Evolutionary conservation across 805 yeast species (phyloP).

Genomic region (Candida chauliodis): DNA sequence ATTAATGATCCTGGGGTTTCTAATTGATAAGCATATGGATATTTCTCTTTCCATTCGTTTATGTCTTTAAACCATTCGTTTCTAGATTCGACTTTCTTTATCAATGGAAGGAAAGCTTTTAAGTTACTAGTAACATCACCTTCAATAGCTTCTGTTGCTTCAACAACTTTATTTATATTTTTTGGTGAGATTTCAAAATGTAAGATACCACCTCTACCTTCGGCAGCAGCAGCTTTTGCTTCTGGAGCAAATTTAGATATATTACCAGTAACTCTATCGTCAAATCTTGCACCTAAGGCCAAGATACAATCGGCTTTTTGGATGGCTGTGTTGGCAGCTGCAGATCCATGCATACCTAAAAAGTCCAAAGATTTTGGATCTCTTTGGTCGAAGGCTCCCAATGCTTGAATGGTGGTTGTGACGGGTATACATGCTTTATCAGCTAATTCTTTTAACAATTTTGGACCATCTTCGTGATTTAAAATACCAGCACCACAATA

Average conservation of each 20-base stretch:
- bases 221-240: constrained; percentile 84
- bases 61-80: constrained; percentile 76
- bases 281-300: constrained; percentile 96
- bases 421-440: constrained; percentile 93
- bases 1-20: constrained; percentile 79
- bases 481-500: constrained; percentile 92
- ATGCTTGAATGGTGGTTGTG: constrained; percentile 89
- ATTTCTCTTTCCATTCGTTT: constrained; percentile 77
- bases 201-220: constrained; percentile 90
- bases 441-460: constrained; percentile 72
- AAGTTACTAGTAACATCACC: constrained; percentile 90
- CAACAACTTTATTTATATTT: constrained; percentile 95
- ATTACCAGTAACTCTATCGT: constrained; percentile 94
- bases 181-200: constrained; percentile 96
- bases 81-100: constrained; percentile 63
- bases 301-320: constrained; percentile 91
- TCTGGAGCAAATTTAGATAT: constrained; percentile 88
- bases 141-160: constrained; percentile 93
- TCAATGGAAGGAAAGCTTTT: constrained; percentile 65
- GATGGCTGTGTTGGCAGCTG: constrained; percentile 90
- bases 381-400: constrained; percentile 91
- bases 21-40: constrained; percentile 76
- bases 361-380: constrained; percentile 89
- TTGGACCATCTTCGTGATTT: constrained; percentile 77
- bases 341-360: constrained; percentile 98